Evolutionary conservation across 1,284 basidiomycete genomes (phyloP).

Genomic region (Leccinum solheimii): DNA sequence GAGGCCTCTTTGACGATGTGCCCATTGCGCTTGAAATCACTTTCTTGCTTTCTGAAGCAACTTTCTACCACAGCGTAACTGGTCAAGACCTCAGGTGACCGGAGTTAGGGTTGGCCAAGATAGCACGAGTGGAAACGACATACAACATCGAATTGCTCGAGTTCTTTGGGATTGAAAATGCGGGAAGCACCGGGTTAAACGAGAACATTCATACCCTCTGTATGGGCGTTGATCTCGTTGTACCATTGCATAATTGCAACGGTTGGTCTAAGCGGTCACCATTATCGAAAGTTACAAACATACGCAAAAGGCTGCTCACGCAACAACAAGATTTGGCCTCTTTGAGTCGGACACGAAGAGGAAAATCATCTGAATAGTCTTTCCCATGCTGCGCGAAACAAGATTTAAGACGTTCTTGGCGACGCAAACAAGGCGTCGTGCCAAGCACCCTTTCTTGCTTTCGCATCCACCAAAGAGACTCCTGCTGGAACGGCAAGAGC

Average conservation of each 20-base stretch:
- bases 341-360: conserved; percentile 78
- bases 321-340: conserved; percentile 89
- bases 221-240: conserved; percentile 88
- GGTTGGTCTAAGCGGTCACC: conserved; percentile 61
- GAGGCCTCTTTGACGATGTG: conserved; percentile 88
- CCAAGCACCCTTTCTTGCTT: conserved; percentile 88
- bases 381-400: conserved; percentile 78
- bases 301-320: conserved; percentile 49
- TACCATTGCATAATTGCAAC: conserved; percentile 99
- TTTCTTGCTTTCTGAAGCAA: conserved; percentile 90
- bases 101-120: conserved; percentile 8
- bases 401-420: conserved; percentile 6
- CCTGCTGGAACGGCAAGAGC: conserved; percentile 82
- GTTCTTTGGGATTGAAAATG: conserved; percentile 59
- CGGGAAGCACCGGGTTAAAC: conserved; percentile 90
- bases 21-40: conserved; percentile 87
- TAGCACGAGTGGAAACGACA: conserved; percentile 32
- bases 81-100: conserved; percentile 52
- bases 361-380: conserved; percentile 97
- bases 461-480: conserved; percentile 95
- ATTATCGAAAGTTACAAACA: conserved; percentile 3
- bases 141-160: conserved; percentile 89
- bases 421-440: conserved; percentile 71
- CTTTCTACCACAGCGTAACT: conserved; percentile 90
- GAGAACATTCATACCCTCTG: conserved; percentile 76